Conservation (phyloP, 306 rosid species). For the Sphenostylis stenocarpa region DNA sequence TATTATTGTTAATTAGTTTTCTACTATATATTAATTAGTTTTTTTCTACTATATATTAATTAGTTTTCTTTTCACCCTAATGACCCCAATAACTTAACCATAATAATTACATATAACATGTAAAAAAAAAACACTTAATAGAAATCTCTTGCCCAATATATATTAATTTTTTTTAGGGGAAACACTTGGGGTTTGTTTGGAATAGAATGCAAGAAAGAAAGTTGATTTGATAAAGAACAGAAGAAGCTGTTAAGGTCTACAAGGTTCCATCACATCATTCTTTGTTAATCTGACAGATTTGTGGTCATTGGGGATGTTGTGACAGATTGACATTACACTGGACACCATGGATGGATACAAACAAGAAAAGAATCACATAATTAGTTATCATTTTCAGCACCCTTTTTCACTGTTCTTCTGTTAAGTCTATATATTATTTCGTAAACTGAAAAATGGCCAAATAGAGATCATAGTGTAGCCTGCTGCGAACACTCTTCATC, state of each 20-base stretch:
- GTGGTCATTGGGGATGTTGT: conserved; percentile 43
- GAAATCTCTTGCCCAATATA: not conserved
- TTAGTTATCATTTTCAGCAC: conserved; percentile 42
- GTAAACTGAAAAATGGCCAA: not conserved
- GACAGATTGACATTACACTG: conserved; percentile 59
- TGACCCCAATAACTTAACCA: conserved; percentile 6
- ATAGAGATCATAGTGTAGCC: conserved; percentile 12
- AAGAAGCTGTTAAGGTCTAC: conserved; percentile 17
- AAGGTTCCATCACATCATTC: conserved; percentile 57
- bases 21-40: too few relatives aligned
- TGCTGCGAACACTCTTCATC: not conserved
- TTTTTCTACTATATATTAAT: too few relatives aligned
- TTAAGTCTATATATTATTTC: conserved; percentile 27
- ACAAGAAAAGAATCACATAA: conserved; percentile 47
- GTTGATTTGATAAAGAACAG: not conserved
- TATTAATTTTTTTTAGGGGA: too few relatives aligned
- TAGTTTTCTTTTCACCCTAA: too few relatives aligned
- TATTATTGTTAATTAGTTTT: too few relatives aligned
- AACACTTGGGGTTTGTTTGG: too few relatives aligned
- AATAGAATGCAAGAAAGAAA: too few relatives aligned
- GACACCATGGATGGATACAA: conserved; percentile 18
- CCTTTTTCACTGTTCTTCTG: conserved; percentile 29
- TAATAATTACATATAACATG: not conserved
- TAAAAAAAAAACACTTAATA: not conserved
- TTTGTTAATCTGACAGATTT: conserved; percentile 42